phyloP scores from a whole-genome alignment of 176 grass and related monocot species.

The Avena atlantica region DNA sequence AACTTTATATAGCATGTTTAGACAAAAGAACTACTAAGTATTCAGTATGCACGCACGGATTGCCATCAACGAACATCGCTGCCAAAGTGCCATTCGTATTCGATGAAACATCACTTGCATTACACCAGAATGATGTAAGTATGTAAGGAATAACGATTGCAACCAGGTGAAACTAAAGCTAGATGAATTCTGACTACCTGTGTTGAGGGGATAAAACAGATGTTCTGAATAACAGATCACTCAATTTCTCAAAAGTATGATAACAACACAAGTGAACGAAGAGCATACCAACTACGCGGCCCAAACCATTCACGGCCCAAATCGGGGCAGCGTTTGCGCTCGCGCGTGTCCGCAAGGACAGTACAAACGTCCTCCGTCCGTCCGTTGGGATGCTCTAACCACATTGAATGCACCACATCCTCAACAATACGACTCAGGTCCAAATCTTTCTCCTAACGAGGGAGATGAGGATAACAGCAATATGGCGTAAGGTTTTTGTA shows the following conservation, averaged over 20 bases:
- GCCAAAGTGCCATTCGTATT: neutral
- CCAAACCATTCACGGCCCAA: no score
- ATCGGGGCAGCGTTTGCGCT: no score
- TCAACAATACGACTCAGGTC: no score
- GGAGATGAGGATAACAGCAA: no score
- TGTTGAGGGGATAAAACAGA: slow-evolving; percentile 2
- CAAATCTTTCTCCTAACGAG: no score
- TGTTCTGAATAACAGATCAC: neutral
- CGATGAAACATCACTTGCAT: neutral
- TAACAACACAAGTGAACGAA: neutral
- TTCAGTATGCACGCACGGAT: neutral
- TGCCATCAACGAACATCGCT: neutral
- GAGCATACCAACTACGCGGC: neutral
- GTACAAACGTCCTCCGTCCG: no score
- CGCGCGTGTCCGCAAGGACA: no score
- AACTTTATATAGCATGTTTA: neutral
- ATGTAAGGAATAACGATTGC: slow-evolving; percentile 10
- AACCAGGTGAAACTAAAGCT: neutral
- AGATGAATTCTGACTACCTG: neutral
- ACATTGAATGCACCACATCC: no score
- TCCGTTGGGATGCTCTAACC: no score
- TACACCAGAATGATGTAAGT: neutral
- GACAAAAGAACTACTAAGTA: neutral
- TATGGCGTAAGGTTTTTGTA: no score
- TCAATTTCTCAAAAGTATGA: neutral